Base-by-base conservation (phyloP, 345 rosid species). In the Aethionema arabicum region DNA sequence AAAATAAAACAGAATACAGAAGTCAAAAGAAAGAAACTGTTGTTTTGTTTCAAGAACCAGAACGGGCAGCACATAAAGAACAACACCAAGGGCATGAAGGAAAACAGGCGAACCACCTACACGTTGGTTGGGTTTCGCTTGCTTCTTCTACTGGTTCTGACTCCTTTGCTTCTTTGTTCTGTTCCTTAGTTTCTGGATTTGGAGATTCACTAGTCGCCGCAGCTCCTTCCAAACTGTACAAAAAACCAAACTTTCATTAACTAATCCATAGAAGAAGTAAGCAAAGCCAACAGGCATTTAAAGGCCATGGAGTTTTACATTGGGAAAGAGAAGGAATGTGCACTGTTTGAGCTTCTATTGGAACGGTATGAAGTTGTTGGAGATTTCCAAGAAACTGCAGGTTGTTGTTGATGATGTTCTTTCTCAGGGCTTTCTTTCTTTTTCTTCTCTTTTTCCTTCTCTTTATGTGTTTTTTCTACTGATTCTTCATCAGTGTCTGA, bases 301-400 rank as follows among this genome's bases (percentile, higher is more conserved):
- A n/a, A n/a, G n/a, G n/a, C n/a, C n/a, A 45, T 14, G 7, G 42
- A 11, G 11, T 0, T 31, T 68, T 78, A 84, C 95, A 78, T 39
- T 29, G 91, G 83, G 67, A 84, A 81, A 47, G 87, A 60, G 69
- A 84, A 82, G 21, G 89, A 78, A 7, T 38, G 49, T 0, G 69
- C 1, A 62, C 88, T 76, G 49, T 69, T 69, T 32, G 69, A 69
- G 59, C 85, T 85, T 7, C 41, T 76, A 42, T 66, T 60, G 44
- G 90, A 85, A 74, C 38, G 70, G 55, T 58, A 65, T 6, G 78
- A 70, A 38, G 27, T 15, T 5, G 61, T 55, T 35, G 79, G 60
- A 36, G 86, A 65, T 59, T 56, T 64, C 73, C 75, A 51, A 12
- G 78, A 56, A 35, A 59, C 73, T 3, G 56, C 49, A 7, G 69